A percentile compares a stretch with the other conserved stretches of the same genome.
These are phyloP conservation scores for Helicostylum pulchrum DNA, from an alignment of 192 early-diverging fungal species.

Conservation along the genomic window DNA sequence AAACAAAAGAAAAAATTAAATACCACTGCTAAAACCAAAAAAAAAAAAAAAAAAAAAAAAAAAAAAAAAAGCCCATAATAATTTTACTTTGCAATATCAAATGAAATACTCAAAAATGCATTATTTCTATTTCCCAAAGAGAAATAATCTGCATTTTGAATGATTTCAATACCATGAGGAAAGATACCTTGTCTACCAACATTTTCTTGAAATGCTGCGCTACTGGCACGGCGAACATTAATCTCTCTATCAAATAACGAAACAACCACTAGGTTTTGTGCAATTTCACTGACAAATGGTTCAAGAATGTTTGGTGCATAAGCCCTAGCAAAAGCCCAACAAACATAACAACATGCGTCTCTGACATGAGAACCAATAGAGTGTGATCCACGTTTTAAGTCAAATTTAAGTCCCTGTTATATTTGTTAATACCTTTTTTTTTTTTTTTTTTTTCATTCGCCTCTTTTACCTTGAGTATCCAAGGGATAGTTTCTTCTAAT, in stretches of 20 bases:
- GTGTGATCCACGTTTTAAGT: conserved; percentile 82
- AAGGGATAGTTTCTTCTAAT: conserved; percentile 71
- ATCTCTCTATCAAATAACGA: conserved; percentile 92
- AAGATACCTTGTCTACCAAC: conserved; percentile 89
- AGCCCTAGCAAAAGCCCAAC: conserved; percentile 95
- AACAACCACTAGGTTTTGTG: conserved; percentile 73
- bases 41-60: too few relatives aligned
- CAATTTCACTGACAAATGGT: conserved; percentile 61
- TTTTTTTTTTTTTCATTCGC: too few relatives aligned
- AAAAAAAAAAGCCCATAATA: too few relatives aligned
- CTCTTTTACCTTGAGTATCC: conserved; percentile 61
- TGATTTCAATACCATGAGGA: conserved; percentile 90
- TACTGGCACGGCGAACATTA: conserved; percentile 87
- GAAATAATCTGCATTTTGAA: conserved; percentile 92
- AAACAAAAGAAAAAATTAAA: background rate
- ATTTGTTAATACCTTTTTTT: conserved; percentile 65
- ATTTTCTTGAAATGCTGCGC: conserved; percentile 97
- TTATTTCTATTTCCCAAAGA: conserved; percentile 79
- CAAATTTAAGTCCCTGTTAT: conserved; percentile 73
- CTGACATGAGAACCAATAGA: conserved; percentile 93
- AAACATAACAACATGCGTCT: conserved; percentile 95
- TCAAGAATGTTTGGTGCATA: conserved; percentile 71
- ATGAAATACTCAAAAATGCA: conserved; percentile 69
- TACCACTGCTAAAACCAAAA: too few relatives aligned
- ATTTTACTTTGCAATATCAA: conserved; percentile 70